Evolutionary conservation across 176 grass and related monocot species (phyloP).

Genomic region (Triticum urartu): DNA sequence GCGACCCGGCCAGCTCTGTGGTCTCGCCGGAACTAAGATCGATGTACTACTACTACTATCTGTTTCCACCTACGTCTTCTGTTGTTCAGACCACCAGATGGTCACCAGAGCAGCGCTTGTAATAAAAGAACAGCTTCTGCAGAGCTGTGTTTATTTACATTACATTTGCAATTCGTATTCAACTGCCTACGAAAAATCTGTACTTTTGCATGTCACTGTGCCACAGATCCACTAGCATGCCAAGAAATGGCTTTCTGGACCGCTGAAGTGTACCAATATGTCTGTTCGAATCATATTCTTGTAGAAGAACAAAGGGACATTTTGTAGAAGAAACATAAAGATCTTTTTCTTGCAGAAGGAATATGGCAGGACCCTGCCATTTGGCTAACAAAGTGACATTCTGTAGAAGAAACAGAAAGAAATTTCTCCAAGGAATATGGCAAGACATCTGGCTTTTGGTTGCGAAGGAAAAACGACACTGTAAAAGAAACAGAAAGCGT

Average conservation of each 20-base stretch:
- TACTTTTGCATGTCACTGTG: no score
- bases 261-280: not conserved
- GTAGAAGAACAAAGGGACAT: no score
- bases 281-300: not conserved
- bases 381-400: no score
- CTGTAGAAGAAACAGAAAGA: no score
- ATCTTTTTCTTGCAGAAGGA: no score
- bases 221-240: not conserved
- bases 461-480: no score
- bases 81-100: not conserved
- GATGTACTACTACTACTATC: not conserved
- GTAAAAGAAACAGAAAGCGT: not conserved
- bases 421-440: not conserved
- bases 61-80: not conserved
- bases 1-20: not conserved
- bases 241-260: not conserved
- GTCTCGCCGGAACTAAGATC: not conserved
- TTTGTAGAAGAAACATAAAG: no score
- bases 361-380: no score
- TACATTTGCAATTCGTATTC: not conserved
- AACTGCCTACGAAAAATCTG: not conserved
- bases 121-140: conserved; percentile 27
- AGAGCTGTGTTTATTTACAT: not conserved
- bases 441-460: not conserved
- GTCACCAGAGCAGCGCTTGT: not conserved